Conservation (phyloP, 306 rosid species). For the Abrus precatorius region DNA sequence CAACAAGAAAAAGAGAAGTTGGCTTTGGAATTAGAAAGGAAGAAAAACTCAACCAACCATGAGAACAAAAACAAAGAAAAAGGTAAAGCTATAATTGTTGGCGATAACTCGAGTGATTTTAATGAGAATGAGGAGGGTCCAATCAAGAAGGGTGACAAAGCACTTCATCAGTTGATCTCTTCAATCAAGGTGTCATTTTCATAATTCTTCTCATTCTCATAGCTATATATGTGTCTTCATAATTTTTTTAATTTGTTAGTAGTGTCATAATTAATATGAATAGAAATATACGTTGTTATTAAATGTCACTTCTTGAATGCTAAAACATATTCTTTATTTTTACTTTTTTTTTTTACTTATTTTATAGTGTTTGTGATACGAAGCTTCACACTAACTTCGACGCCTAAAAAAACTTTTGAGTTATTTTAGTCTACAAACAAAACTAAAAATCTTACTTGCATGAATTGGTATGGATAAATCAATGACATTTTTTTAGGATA, state of each 20-base stretch:
- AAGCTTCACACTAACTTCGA: background rate
- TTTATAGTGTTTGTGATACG: background rate
- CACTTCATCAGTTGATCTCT: slow-evolving; percentile 28
- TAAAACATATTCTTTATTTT: background rate
- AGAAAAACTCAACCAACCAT: background rate
- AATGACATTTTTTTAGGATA: background rate
- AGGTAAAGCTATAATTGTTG: slow-evolving; percentile 4
- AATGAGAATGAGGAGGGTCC: background rate
- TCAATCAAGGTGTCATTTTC: slow-evolving; percentile 39
- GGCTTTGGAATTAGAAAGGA: background rate
- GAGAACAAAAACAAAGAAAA: slow-evolving; percentile 4
- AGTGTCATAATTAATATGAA: background rate
- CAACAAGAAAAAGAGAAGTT: background rate
- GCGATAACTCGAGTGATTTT: background rate
- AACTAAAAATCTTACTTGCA: background rate
- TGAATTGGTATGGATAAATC: background rate
- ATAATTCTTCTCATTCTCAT: background rate
- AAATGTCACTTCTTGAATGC: background rate
- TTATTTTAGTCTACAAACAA: too few species aligned
- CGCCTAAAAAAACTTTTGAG: too few species aligned
- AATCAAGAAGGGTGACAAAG: background rate
- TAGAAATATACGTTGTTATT: background rate
- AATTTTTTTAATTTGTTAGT: too few species aligned
- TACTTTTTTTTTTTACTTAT: background rate
- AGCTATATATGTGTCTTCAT: background rate